Evolutionary conservation across 129 eudicot species (phyloP).

Genomic region (Oenanthe sinensis): DNA sequence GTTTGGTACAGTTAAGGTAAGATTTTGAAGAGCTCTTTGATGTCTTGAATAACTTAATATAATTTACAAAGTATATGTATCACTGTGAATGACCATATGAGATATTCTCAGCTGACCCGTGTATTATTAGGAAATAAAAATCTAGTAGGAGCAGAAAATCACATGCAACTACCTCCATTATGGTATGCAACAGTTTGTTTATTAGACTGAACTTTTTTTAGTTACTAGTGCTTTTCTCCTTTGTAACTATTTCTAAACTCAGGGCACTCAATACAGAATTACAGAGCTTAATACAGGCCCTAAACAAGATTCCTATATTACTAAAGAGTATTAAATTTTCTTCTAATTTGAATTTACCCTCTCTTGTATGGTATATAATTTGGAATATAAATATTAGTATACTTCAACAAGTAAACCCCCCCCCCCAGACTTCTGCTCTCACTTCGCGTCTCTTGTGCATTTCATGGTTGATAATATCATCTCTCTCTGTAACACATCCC

Average conservation of each 20-base stretch:
- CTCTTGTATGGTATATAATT: not conserved
- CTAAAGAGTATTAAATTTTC: not conserved
- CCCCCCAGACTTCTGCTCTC: not conserved
- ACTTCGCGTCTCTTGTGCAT: not conserved
- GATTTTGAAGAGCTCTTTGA: not conserved
- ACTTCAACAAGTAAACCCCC: not conserved
- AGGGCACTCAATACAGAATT: not conserved
- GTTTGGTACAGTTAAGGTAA: constrained; percentile 84
- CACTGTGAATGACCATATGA: not conserved
- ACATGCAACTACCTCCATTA: not conserved
- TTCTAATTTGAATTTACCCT: not conserved
- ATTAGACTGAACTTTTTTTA: not conserved
- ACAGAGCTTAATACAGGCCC: not conserved
- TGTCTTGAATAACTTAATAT: not conserved
- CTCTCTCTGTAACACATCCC: no score
- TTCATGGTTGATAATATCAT: not conserved
- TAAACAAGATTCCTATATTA: not conserved
- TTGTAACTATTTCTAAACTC: not conserved
- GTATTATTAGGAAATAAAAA: not conserved
- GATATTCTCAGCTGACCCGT: not conserved
- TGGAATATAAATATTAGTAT: not conserved
- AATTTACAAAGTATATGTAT: not conserved
- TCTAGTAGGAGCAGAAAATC: not conserved
- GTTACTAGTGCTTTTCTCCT: not conserved
- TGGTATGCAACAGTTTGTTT: not conserved